A percentile compares a stretch with the other conserved stretches of the same genome.
phyloP scores from a whole-genome alignment of 2,329 filamentous ascomycete species.

The Alternaria solani region DNA sequence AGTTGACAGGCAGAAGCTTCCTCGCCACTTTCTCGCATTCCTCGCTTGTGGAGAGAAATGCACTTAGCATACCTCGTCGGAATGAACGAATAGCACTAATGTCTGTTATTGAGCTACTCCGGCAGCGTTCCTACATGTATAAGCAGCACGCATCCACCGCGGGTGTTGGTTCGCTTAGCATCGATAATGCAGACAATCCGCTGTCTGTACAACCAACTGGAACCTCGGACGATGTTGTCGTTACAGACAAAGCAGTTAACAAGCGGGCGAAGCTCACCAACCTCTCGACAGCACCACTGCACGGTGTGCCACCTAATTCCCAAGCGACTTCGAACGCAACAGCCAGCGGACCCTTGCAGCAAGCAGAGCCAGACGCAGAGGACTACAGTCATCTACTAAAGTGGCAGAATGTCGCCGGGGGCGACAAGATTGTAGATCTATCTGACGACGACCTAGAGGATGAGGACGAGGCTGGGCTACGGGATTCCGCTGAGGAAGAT shows the following conservation, averaged over 20 bases:
- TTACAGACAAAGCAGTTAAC: neutral
- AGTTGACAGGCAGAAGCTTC: too few species aligned
- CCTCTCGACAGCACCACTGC: constrained; percentile 2
- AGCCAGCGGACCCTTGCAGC: neutral
- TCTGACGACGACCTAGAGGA: constrained; percentile 15
- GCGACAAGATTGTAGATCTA: constrained; percentile 15
- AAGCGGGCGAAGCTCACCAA: constrained; percentile 16
- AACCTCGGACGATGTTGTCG: neutral
- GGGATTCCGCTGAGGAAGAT: constrained; percentile 21
- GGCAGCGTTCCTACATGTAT: constrained; percentile 28
- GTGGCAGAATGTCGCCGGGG: constrained; percentile 16
- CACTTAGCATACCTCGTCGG: too few species aligned
- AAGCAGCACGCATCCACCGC: constrained; percentile 8
- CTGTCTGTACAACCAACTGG: neutral
- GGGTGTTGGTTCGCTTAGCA: constrained; percentile 6
- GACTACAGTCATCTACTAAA: constrained; percentile 43
- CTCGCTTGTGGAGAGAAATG: too few species aligned
- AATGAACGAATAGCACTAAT: too few species aligned
- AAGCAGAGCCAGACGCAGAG: neutral
- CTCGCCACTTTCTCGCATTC: too few species aligned
- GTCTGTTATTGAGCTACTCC: constrained; percentile 53
- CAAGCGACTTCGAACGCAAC: neutral
- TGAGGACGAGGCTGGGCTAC: constrained; percentile 9
- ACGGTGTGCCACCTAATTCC: neutral
- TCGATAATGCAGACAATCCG: neutral